Conservation (phyloP, 441 rosid species). For the Syzygium malaccense region DNA sequence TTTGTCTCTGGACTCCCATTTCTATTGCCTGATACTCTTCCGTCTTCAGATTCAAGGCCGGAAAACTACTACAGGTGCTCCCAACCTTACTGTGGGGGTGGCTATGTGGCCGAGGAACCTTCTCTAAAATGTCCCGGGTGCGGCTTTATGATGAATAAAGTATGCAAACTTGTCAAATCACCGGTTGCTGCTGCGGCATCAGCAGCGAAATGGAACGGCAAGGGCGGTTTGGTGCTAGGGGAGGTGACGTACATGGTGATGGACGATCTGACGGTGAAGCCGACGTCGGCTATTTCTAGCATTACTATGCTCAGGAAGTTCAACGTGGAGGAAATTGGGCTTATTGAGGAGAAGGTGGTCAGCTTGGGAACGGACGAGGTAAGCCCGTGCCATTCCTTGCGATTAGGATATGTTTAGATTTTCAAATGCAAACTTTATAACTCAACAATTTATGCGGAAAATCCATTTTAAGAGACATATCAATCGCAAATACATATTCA, state of each 20-base stretch:
- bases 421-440: neutral
- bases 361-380: neutral
- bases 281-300: conserved; percentile 2
- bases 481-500: neutral
- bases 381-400: neutral
- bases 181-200: no score
- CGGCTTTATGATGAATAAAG: no score
- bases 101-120: neutral
- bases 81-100: neutral
- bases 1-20: neutral
- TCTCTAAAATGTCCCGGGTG: neutral
- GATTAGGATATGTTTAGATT: neutral
- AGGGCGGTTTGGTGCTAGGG: no score
- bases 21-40: neutral
- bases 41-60: neutral
- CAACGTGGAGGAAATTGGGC: neutral
- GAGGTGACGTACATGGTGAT: conserved; percentile 15
- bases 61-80: neutral
- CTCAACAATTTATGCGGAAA: neutral
- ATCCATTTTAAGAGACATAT: neutral
- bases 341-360: neutral
- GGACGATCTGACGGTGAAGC: conserved; percentile 12
- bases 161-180: no score
- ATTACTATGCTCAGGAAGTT: neutral
- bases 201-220: no score